A percentile compares a stretch with the other conserved stretches of the same genome.
phyloP scores from a whole-genome alignment of 139 green algal genomes.

The Chlorella sorokiniana region DNA sequence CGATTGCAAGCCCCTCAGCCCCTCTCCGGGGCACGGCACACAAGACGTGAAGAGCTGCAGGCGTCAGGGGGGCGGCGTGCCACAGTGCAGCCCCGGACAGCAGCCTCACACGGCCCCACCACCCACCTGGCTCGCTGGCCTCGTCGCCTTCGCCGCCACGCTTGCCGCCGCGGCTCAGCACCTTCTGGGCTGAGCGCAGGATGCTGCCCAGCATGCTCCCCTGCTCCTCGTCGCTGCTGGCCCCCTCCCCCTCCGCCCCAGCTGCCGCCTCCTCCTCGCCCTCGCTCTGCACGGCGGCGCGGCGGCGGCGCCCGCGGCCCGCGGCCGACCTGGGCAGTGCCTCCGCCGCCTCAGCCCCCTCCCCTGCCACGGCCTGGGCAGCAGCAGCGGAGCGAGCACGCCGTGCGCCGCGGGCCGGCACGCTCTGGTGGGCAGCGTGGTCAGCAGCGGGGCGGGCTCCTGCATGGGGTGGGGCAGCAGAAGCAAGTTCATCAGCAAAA shows the following conservation, averaged over 20 bases:
- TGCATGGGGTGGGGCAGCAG: too few species aligned
- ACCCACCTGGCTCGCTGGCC: background rate
- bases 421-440: too few species aligned
- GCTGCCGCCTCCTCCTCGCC: background rate
- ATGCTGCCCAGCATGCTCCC: conserved; percentile 37
- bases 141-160: background rate
- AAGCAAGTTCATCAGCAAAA: too few species aligned
- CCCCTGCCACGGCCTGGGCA: too few species aligned
- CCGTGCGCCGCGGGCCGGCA: too few species aligned
- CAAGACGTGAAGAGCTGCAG: too few species aligned
- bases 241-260: background rate
- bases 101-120: background rate
- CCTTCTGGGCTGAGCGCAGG: conserved; percentile 10
- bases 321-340: background rate
- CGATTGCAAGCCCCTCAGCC: too few species aligned
- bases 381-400: too few species aligned
- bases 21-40: too few species aligned
- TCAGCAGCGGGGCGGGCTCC: too few species aligned
- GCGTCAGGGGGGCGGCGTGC: too few species aligned
- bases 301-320: background rate
- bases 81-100: background rate
- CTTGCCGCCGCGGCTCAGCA: background rate
- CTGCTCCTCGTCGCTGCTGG: background rate
- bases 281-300: background rate
- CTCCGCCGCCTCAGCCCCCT: background rate